Evolutionary conservation across 2,329 filamentous ascomycete genomes (phyloP).

Genomic region (Lachnellula willkommii): DNA sequence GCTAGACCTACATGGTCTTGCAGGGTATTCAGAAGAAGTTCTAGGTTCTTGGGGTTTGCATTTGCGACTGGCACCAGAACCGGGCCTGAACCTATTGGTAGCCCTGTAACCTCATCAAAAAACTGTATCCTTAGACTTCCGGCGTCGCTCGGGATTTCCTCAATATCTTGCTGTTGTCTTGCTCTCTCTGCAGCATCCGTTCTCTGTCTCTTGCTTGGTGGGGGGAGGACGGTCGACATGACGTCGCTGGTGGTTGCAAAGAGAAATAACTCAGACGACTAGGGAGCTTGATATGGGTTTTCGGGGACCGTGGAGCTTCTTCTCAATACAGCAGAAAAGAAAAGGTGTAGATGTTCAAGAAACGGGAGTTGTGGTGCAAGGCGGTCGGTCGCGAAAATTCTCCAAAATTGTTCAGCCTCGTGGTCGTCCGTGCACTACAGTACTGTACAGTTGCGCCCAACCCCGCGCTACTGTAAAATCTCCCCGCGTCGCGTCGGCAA

Average conservation of each 20-base stretch:
- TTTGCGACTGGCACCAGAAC: slow-evolving; percentile 74
- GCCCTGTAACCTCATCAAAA: slow-evolving; percentile 74
- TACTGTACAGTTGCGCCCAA: background rate
- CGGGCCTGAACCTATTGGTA: slow-evolving; percentile 56
- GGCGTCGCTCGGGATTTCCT: slow-evolving; percentile 59
- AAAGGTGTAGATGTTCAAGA: background rate
- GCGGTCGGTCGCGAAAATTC: slow-evolving; percentile 14
- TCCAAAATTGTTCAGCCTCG: slow-evolving; percentile 23
- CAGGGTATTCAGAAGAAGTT: slow-evolving; percentile 78
- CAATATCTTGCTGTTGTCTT: slow-evolving; percentile 69
- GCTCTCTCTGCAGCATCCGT: slow-evolving; percentile 67
- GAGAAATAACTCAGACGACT: background rate
- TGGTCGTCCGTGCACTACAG: slow-evolving; percentile 10
- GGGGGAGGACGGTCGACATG: slow-evolving; percentile 83
- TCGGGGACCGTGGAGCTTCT: background rate
- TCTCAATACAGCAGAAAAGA: background rate
- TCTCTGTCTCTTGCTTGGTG: slow-evolving; percentile 81
- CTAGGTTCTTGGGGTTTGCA: slow-evolving; percentile 83
- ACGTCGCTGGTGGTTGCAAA: slow-evolving; percentile 1
- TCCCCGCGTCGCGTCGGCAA: background rate
- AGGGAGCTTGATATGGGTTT: background rate
- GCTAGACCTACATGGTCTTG: slow-evolving; percentile 58
- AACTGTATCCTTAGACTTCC: slow-evolving; percentile 85
- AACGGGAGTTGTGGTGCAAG: background rate
- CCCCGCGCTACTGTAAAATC: too few relatives aligned